Percentiles rank a stretch among this genome's conserved stretches.
phyloP scores from a whole-genome alignment of 192 early-diverging fungal species.

The Backusella circina region DNA sequence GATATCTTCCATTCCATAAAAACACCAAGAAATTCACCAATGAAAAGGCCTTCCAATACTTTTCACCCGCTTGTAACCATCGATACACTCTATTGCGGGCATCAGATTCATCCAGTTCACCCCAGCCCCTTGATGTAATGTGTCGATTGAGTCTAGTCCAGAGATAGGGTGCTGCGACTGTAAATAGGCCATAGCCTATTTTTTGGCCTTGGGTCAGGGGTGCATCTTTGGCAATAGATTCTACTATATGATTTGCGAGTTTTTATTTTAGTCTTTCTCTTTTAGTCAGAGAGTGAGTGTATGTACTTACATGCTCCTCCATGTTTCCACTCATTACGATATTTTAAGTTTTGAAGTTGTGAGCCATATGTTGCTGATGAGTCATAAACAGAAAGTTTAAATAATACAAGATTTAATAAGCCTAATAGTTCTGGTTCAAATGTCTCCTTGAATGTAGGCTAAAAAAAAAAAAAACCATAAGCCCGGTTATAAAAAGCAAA shows the following conservation, averaged over 20 bases:
- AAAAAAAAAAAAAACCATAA: background rate
- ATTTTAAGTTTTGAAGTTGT: conserved; percentile 81
- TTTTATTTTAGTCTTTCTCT: conserved; percentile 9
- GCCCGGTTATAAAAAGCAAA: background rate
- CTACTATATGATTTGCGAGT: conserved; percentile 35
- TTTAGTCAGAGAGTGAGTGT: background rate
- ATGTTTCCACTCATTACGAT: conserved; percentile 65
- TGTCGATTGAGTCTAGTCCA: conserved; percentile 60
- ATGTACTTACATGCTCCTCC: conserved; percentile 47
- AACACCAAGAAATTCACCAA: conserved; percentile 85
- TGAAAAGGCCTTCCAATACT: conserved; percentile 52
- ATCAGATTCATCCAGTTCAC: conserved; percentile 56
- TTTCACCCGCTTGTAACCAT: conserved; percentile 58
- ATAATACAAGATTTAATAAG: conserved; percentile 64
- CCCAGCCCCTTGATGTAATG: conserved; percentile 69
- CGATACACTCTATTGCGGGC: conserved; percentile 53
- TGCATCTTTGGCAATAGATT: conserved; percentile 55
- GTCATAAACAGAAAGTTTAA: conserved; percentile 71
- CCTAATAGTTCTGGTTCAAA: conserved; percentile 73
- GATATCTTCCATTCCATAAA: conserved; percentile 79
- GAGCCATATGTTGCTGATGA: conserved; percentile 78
- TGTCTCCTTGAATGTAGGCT: conserved; percentile 56
- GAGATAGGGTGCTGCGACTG: conserved; percentile 70
- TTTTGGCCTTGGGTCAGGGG: conserved; percentile 57
- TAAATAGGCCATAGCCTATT: conserved; percentile 54